Evolutionary conservation across 73 alveolate genomes (phyloP).

Genomic region (Paramecium pentaurelia): DNA sequence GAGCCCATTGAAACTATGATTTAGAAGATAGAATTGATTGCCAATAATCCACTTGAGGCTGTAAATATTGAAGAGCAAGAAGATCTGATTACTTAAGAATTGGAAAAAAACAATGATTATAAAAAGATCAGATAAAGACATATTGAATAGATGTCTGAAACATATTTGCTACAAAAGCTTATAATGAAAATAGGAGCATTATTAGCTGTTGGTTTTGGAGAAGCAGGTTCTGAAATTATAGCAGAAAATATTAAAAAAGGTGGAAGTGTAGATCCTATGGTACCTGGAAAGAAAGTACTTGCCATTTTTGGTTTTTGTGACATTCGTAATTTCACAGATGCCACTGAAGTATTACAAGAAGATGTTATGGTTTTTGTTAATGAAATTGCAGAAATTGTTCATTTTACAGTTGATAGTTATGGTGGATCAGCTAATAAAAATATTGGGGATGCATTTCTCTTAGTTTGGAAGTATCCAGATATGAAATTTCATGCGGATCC

Average conservation of each 20-base stretch:
- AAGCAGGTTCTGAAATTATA: conserved; percentile 97
- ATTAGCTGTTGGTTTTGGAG: conserved; percentile 97
- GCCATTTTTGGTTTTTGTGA: conserved; percentile 98
- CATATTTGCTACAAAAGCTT: conserved; percentile 84
- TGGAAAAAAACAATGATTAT: conserved; percentile 25
- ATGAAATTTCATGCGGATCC: conserved; percentile 72
- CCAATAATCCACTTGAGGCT: conserved; percentile 84
- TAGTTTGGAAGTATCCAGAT: conserved; percentile 92
- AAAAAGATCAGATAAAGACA: conserved; percentile 31
- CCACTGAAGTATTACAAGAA: conserved; percentile 94
- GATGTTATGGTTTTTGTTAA: conserved; percentile 96
- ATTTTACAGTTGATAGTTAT: conserved; percentile 79
- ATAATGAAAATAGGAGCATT: conserved; percentile 95
- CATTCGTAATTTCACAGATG: conserved; percentile 94
- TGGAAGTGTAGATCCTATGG: conserved; percentile 96
- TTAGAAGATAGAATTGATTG: conserved; percentile 73
- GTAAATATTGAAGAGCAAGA: conserved; percentile 73
- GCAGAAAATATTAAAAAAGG: conserved; percentile 88
- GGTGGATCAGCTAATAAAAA: conserved; percentile 96
- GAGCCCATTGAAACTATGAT: conserved; percentile 89
- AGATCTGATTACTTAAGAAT: conserved; percentile 28
- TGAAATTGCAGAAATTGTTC: conserved; percentile 97
- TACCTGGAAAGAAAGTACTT: conserved; percentile 93
- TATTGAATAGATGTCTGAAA: conserved; percentile 72
- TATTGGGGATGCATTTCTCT: conserved; percentile 97